These are phyloP conservation scores for Ilyonectria sp. DNA, from an alignment of 2,329 filamentous ascomycete genomes.

Conservation along the genomic window DNA sequence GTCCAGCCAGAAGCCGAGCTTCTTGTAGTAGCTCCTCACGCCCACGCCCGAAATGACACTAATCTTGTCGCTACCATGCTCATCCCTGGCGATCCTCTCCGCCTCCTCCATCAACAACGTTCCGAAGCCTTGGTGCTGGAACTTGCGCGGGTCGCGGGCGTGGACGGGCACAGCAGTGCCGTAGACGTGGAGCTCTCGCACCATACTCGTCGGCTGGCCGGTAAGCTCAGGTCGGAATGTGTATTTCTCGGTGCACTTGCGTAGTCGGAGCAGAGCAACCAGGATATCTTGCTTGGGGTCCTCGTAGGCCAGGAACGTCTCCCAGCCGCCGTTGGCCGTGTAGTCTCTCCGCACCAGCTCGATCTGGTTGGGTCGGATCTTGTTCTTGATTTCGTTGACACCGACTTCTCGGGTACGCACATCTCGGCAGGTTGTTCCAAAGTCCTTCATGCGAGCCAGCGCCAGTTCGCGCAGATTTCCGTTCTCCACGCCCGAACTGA, in stretches of 20 bases:
- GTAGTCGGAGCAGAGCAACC: conserved; percentile 88
- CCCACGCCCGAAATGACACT: conserved; percentile 98
- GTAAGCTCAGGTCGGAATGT: conserved; percentile 92
- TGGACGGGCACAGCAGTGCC: conserved; percentile 98
- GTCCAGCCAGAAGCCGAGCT: conserved; percentile 93
- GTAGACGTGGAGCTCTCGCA: conserved; percentile 96
- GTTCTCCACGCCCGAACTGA: conserved; percentile 98
- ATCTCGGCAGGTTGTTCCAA: conserved; percentile 96
- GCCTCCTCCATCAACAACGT: conserved; percentile 98
- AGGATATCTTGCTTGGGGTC: conserved; percentile 99
- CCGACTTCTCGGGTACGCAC: conserved; percentile 97
- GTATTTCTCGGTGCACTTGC: conserved; percentile 92
- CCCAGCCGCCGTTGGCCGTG: conserved; percentile 95
- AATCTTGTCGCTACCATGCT: conserved; percentile 94
- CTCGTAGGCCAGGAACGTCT: conserved; percentile 98
- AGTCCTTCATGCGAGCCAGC: conserved; percentile 98
- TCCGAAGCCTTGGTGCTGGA: conserved; percentile 98
- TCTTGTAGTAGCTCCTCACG: conserved; percentile 94
- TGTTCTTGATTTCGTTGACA: conserved; percentile 99
- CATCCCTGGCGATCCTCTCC: conserved; percentile 92
- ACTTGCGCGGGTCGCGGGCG: conserved; percentile 93
- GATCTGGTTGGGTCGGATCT: conserved; percentile 95
- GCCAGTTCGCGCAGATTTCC: conserved; percentile 95
- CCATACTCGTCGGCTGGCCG: conserved; percentile 90
- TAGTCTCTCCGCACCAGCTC: conserved; percentile 97